These are phyloP conservation scores for Stemphylium vesicarium DNA, from an alignment of 2,329 filamentous ascomycete species.

Conservation along the genomic window DNA sequence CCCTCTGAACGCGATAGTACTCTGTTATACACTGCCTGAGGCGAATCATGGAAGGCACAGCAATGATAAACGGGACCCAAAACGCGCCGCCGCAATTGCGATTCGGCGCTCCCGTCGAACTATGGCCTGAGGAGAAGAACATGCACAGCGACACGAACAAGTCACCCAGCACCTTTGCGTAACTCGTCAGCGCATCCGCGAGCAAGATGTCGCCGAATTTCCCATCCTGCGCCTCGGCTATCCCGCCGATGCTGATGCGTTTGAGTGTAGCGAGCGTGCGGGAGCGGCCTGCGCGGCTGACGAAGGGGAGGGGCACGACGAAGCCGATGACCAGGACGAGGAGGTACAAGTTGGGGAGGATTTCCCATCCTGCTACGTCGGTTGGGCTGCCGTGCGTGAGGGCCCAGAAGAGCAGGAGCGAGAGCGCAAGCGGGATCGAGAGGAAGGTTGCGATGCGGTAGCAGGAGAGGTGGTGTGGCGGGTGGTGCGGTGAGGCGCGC, in stretches of 20 bases:
- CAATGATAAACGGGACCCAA: conserved; percentile 83
- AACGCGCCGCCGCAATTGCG: conserved; percentile 79
- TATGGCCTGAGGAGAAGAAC: conserved; percentile 75
- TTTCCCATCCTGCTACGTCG: conserved; percentile 78
- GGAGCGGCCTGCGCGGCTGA: conserved; percentile 73
- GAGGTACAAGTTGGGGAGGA: conserved; percentile 85
- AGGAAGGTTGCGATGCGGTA: conserved; percentile 85
- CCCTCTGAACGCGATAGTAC: conserved; percentile 73
- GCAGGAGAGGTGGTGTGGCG: conserved; percentile 78
- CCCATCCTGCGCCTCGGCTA: conserved; percentile 84
- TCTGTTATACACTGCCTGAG: conserved; percentile 92
- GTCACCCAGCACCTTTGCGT: conserved; percentile 90
- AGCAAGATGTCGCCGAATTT: conserved; percentile 95
- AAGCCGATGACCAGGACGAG: conserved; percentile 74
- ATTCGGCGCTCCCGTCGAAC: conserved; percentile 81
- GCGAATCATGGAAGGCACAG: conserved; percentile 82
- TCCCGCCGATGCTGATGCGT: conserved; percentile 81
- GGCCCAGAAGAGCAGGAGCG: conserved; percentile 82
- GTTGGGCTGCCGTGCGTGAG: conserved; percentile 73
- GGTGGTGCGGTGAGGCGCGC: conserved; percentile 72
- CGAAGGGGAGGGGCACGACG: conserved; percentile 71
- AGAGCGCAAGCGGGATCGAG: conserved; percentile 71
- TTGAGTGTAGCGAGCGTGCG: conserved; percentile 78
- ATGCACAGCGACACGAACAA: conserved; percentile 89
- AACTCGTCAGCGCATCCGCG: conserved; percentile 92